Evolutionary conservation across 2,329 filamentous ascomycete species (phyloP).

Genomic region (Mycosphaerella arachidis): DNA sequence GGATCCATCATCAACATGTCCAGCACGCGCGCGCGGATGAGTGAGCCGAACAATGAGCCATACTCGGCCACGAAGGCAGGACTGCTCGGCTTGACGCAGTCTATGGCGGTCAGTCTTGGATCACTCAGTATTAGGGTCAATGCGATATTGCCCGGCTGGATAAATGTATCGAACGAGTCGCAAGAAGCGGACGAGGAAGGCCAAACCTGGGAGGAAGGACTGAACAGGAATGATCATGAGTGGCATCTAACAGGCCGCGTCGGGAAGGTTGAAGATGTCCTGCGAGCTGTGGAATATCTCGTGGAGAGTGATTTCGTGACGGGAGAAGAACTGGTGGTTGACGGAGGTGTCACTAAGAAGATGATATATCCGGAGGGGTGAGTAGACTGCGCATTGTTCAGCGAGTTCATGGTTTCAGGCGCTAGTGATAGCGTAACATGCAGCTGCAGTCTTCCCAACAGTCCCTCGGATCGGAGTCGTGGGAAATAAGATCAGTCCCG

Average conservation of each 20-base stretch:
- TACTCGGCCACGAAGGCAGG: constrained; percentile 51
- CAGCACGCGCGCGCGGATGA: constrained; percentile 48
- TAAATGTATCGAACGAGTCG: constrained; percentile 46
- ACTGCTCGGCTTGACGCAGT: constrained; percentile 47
- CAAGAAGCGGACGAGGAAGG: constrained; percentile 40
- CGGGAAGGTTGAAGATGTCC: constrained; percentile 47
- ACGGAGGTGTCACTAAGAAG: constrained; percentile 38
- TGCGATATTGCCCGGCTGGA: constrained; percentile 50
- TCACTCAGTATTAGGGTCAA: constrained; percentile 45
- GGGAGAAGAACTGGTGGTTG: constrained; percentile 45
- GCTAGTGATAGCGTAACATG: no score
- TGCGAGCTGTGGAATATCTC: constrained; percentile 40
- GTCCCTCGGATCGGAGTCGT: no score
- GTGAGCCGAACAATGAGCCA: constrained; percentile 47
- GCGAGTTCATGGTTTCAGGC: neutral
- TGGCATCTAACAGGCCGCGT: constrained; percentile 51
- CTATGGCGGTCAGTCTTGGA: constrained; percentile 45
- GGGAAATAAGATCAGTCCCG: no score
- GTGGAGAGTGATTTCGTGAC: constrained; percentile 39
- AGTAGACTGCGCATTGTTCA: neutral
- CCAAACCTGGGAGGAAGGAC: constrained; percentile 43
- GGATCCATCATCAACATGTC: constrained; percentile 45
- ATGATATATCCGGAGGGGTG: neutral
- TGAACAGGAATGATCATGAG: constrained; percentile 42
- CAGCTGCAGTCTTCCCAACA: no score